These are phyloP conservation scores for Blumeriella jaapii DNA, from an alignment of 2,329 filamentous ascomycete genomes.

Conservation along the genomic window DNA sequence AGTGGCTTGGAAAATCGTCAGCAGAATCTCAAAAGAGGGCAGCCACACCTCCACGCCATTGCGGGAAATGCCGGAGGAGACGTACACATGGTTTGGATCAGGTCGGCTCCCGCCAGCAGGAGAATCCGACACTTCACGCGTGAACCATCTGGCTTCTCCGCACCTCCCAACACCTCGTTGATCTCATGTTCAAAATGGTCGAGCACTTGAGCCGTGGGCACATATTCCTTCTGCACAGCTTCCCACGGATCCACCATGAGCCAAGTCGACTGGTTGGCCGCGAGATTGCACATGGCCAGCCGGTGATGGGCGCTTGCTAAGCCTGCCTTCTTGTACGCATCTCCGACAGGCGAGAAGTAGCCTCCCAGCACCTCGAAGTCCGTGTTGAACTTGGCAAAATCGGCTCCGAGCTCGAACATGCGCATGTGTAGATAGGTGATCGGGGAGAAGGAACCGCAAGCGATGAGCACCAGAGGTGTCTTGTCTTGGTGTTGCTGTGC, in stretches of 20 bases:
- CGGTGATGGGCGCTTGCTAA: slow-evolving; percentile 62
- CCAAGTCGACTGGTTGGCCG: slow-evolving; percentile 65
- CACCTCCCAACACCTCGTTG: slow-evolving; percentile 65
- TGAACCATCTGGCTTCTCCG: slow-evolving; percentile 55
- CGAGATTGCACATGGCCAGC: slow-evolving; percentile 79
- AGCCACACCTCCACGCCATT: too few species aligned
- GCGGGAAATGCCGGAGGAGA: not conserved
- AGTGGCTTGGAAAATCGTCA: too few species aligned
- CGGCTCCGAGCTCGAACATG: slow-evolving; percentile 77
- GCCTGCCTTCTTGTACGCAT: slow-evolving; percentile 66
- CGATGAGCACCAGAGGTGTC: slow-evolving; percentile 55
- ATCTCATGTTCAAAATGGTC: slow-evolving; percentile 89
- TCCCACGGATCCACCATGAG: slow-evolving; percentile 82
- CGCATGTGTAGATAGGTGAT: slow-evolving; percentile 67
- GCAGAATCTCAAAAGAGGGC: too few species aligned
- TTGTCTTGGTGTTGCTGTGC: slow-evolving; percentile 42
- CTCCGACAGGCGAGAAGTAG: slow-evolving; percentile 58
- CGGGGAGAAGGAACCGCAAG: slow-evolving; percentile 60
- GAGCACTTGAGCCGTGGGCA: slow-evolving; percentile 78
- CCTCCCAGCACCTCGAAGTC: slow-evolving; percentile 79
- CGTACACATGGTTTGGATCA: slow-evolving; percentile 58
- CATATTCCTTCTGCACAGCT: slow-evolving; percentile 72
- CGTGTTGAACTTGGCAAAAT: slow-evolving; percentile 52
- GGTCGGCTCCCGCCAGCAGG: slow-evolving; percentile 67
- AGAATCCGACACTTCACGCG: slow-evolving; percentile 58